These are phyloP conservation scores for Kokia cookei DNA, from an alignment of 441 rosid species.

Conservation along the genomic window DNA sequence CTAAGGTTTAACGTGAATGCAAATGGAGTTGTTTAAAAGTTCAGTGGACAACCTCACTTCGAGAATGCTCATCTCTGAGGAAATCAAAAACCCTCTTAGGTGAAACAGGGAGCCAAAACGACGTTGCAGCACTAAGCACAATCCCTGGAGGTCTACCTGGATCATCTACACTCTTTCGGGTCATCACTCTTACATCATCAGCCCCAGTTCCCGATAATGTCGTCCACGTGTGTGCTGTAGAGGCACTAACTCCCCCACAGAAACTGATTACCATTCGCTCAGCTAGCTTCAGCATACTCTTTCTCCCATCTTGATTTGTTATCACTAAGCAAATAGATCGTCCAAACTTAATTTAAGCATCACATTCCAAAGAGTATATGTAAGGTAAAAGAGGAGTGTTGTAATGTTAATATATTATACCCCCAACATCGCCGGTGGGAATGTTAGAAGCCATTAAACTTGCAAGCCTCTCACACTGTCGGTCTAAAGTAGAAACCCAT, in stretches of 20 bases:
- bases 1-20: not conserved
- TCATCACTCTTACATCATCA: conserved; percentile 81
- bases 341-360: not conserved
- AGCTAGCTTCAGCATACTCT: conserved; percentile 66
- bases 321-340: conserved; percentile 31
- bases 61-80: conserved; percentile 70
- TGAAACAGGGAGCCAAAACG: conserved; percentile 83
- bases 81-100: conserved; percentile 67
- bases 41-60: conserved; percentile 41
- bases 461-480: conserved; percentile 78
- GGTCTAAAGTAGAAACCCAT: conserved; percentile 72
- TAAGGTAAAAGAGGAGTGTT: not conserved
- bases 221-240: conserved; percentile 66
- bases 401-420: conserved; percentile 12
- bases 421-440: conserved; percentile 48
- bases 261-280: conserved; percentile 81
- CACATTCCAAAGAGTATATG: not conserved
- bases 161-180: conserved; percentile 62
- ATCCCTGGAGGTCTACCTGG: conserved; percentile 89
- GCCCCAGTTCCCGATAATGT: conserved; percentile 57
- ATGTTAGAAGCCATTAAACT: conserved; percentile 53
- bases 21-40: not conserved
- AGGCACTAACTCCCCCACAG: conserved; percentile 64
- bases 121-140: conserved; percentile 81
- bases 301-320: conserved; percentile 59